Base-by-base conservation (phyloP, 257 asterid species). In the Penstemon eatonii region DNA sequence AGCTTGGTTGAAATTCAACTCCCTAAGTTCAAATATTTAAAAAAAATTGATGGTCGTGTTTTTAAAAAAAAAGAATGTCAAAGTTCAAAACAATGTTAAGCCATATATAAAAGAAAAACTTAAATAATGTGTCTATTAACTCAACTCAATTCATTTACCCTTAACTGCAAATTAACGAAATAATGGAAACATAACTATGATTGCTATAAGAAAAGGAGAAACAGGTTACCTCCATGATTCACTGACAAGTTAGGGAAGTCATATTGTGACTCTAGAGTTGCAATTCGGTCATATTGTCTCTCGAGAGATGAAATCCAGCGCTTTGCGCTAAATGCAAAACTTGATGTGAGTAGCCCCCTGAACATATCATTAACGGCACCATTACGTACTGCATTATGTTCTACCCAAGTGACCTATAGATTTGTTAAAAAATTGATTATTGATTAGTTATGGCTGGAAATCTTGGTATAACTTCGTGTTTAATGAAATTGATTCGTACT, bases 371-470 rank as follows among this genome's bases (percentile, higher is more conserved):
- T 79, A 38, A 44, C 59, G 41, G 8, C 54, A 42, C 62, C 57
- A 41, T 75, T 13, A 66, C 56, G 19, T 12, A 73, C 79, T 33
- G 74, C 72, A 77, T 66, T 81, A 51, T 84, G 79, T 73, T 84
- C 94, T 79, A 87, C 86, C 87, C 90, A 84, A 38, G 83, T 87
- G 11, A 87, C 88, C 87, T 82, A 50, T 3, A 19, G 18, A 61
- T 38, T 56, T 25, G 33, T 66, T 2, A 25, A 50, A 25, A 25
- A 43, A 66, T 61, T 47, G 41, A 55, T 18, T 36, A 8, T 51
- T 36, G 67, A 46, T 53, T 10, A 65, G 63, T 2, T 42, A 60
- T 37, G 37, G 37, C 61, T 18, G 44, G 15, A 38, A 36, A 11
- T 37, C 59, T 4, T 51, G 13, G 13, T 45, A 5, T 43, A 3